A percentile compares a stretch with the other conserved stretches of the same genome.
phyloP scores from a whole-genome alignment of 768 basidiomycete genomes.

The Lactarius pseudohatsudake region DNA sequence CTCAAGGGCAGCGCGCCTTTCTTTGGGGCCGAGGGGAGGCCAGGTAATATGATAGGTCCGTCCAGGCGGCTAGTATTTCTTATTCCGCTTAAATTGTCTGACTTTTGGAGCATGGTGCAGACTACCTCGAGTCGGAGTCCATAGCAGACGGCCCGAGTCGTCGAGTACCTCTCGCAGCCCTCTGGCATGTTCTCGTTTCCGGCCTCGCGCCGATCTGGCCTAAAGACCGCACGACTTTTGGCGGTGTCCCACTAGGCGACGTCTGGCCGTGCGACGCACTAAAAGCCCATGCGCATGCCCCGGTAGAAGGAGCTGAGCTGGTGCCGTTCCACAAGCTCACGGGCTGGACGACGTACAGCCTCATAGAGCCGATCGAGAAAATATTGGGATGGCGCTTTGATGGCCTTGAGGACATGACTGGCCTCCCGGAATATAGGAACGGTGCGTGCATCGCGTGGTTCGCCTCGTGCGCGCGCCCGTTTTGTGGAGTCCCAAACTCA shows the following conservation, averaged over 20 bases:
- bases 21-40: slow-evolving; percentile 74
- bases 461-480: slow-evolving; percentile 14
- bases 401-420: slow-evolving; percentile 83
- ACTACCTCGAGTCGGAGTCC: slow-evolving; percentile 65
- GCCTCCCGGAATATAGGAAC: slow-evolving; percentile 93
- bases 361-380: slow-evolving; percentile 81
- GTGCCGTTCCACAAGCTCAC: slow-evolving; percentile 98
- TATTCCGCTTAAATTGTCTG: slow-evolving; percentile 8
- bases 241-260: slow-evolving; percentile 77
- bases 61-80: slow-evolving; percentile 11
- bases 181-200: slow-evolving; percentile 82
- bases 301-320: slow-evolving; percentile 59
- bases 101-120: slow-evolving; percentile 38
- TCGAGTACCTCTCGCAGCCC: slow-evolving; percentile 65
- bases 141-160: slow-evolving; percentile 41
- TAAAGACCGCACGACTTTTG: slow-evolving; percentile 61
- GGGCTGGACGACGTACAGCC: slow-evolving; percentile 89
- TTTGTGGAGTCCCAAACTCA: slow-evolving; percentile 15
- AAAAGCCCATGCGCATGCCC: slow-evolving; percentile 30
- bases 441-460: slow-evolving; percentile 44
- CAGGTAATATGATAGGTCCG: slow-evolving; percentile 80
- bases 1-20: slow-evolving; percentile 61
- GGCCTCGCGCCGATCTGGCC: slow-evolving; percentile 92
- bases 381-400: slow-evolving; percentile 79
- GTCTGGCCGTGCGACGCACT: slow-evolving; percentile 85